These are phyloP conservation scores for Acanthamoeba royreba DNA, from an alignment of 208 protist species.

Conservation along the genomic window DNA sequence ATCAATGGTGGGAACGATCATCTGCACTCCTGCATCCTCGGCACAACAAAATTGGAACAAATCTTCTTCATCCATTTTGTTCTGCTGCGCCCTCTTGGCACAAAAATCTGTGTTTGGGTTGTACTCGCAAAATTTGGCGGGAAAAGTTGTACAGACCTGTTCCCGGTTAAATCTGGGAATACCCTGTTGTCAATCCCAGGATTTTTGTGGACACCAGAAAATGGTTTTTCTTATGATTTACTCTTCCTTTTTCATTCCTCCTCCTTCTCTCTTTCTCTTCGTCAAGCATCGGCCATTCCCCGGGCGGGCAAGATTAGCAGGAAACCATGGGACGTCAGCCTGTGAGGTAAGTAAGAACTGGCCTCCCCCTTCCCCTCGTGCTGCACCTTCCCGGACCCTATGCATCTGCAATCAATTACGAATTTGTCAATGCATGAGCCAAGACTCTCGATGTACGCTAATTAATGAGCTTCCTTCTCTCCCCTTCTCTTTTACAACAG, in stretches of 20 bases:
- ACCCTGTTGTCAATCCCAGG: too few species aligned
- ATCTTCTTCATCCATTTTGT: neutral
- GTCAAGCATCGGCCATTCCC: conserved; percentile 10
- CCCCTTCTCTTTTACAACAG: neutral
- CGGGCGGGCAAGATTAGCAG: neutral
- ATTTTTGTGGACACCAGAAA: neutral
- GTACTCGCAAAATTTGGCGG: too few species aligned
- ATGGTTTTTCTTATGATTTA: neutral
- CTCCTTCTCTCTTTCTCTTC: conserved; percentile 24
- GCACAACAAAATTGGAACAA: neutral
- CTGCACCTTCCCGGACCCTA: too few species aligned
- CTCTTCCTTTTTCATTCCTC: neutral
- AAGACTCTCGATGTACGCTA: neutral
- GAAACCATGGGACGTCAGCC: conserved; percentile 23
- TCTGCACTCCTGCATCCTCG: neutral
- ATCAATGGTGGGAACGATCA: neutral
- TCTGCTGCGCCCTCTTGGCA: too few species aligned
- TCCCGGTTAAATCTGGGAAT: too few species aligned
- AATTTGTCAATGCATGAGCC: too few species aligned
- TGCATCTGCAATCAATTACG: neutral
- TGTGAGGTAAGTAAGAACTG: neutral
- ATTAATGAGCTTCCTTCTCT: neutral
- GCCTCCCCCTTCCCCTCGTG: too few species aligned
- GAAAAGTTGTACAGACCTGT: too few species aligned
- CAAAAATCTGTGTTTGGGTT: too few species aligned